Percentiles rank a stretch among this genome's conserved stretches.
Evolutionary conservation across 1,284 basidiomycete species (phyloP).

Genomic region (Cryptococcus depauperatus): DNA sequence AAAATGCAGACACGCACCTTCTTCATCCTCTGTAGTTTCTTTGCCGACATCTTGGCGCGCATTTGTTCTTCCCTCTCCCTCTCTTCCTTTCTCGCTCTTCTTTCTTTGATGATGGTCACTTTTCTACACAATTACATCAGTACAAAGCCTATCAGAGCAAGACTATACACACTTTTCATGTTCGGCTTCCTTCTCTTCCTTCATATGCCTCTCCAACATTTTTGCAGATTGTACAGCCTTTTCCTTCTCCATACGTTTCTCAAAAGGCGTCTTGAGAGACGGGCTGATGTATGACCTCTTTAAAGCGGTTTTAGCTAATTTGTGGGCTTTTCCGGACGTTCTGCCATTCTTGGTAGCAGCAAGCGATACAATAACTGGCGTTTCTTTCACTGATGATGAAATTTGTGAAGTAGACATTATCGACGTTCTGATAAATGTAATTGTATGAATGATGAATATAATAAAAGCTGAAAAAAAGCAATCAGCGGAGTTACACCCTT

Average conservation of each 20-base stretch:
- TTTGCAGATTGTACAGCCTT: slow-evolving; percentile 34
- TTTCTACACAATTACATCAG: slow-evolving; percentile 22
- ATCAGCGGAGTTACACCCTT: neutral
- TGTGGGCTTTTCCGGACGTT: slow-evolving; percentile 41
- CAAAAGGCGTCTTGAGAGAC: slow-evolving; percentile 37
- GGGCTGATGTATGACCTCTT: slow-evolving; percentile 33
- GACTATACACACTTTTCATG: slow-evolving; percentile 33
- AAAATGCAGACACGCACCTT: slow-evolving; percentile 29
- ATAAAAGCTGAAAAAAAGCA: slow-evolving; percentile 2
- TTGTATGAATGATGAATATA: neutral
- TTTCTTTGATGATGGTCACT: slow-evolving; percentile 37
- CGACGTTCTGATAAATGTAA: neutral
- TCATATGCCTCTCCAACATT: slow-evolving; percentile 42
- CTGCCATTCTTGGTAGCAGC: slow-evolving; percentile 33
- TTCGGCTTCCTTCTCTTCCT: slow-evolving; percentile 41
- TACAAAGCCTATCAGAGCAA: neutral
- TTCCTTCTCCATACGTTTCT: slow-evolving; percentile 37
- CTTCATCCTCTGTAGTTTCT: slow-evolving; percentile 46
- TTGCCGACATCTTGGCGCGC: slow-evolving; percentile 45
- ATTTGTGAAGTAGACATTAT: neutral
- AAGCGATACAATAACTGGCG: slow-evolving; percentile 11
- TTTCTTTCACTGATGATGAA: slow-evolving; percentile 7
- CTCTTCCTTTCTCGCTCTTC: slow-evolving; percentile 40
- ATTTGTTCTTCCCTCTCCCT: slow-evolving; percentile 42
- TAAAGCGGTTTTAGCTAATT: slow-evolving; percentile 36